Evolutionary conservation across 176 grass and related monocot genomes (phyloP).

Genomic region (Triticum timopheevii): DNA sequence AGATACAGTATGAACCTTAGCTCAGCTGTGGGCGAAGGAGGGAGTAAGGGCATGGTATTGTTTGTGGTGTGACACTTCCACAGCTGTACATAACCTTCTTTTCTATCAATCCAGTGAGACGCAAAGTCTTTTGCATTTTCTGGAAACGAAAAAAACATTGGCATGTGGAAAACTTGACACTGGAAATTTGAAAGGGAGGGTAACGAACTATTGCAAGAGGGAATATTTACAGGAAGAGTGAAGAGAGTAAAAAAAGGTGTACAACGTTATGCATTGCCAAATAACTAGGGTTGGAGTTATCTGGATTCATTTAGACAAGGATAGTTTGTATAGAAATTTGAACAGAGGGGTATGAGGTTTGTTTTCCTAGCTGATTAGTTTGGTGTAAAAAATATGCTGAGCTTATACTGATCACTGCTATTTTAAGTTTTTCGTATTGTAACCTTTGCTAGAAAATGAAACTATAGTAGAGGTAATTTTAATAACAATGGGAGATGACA

Average conservation of each 20-base stretch:
- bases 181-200: not conserved
- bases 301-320: not conserved
- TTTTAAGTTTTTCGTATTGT: not conserved
- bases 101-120: not conserved
- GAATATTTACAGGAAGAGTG: not conserved
- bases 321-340: not conserved
- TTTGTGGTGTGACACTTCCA: not conserved
- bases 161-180: not conserved
- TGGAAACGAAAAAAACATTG: not conserved
- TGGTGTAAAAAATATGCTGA: not conserved
- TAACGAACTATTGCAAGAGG: not conserved
- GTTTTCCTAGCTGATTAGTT: not conserved
- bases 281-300: not conserved
- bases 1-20: too few species aligned
- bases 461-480: not conserved
- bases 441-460: not conserved
- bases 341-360: not conserved
- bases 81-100: not conserved
- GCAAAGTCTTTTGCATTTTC: not conserved
- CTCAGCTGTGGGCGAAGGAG: not conserved
- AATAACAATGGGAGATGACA: not conserved
- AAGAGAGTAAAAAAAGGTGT: not conserved
- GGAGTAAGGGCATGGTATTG: not conserved
- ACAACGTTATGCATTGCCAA: too few species aligned
- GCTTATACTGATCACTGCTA: not conserved